phyloP scores from a whole-genome alignment of 495 filamentous ascomycete species.

The Penicillium cosmopolitanum region DNA sequence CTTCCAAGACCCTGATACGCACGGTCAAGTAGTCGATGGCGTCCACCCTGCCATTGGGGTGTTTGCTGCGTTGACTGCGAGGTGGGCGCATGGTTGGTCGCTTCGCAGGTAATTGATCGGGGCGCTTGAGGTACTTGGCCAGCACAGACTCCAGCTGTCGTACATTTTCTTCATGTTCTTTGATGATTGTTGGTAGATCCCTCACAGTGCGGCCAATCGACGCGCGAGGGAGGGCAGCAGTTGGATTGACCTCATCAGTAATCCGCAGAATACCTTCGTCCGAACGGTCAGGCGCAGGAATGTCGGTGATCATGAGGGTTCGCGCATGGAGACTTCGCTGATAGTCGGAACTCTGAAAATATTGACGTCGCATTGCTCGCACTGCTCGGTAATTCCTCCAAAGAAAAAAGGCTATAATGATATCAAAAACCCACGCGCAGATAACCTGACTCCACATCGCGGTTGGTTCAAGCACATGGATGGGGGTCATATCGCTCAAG shows the following conservation, averaged over 20 bases:
- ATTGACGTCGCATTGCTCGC: slow-evolving; percentile 67
- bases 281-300: slow-evolving; percentile 69
- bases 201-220: slow-evolving; percentile 91
- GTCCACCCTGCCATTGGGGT: slow-evolving; percentile 66
- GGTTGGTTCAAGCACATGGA: slow-evolving; percentile 42
- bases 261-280: slow-evolving; percentile 87
- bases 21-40: slow-evolving; percentile 92
- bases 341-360: slow-evolving; percentile 88
- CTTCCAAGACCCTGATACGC: slow-evolving; percentile 80
- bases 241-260: slow-evolving; percentile 74
- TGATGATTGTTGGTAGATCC: slow-evolving; percentile 79
- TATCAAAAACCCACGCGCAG: slow-evolving; percentile 77
- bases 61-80: slow-evolving; percentile 61
- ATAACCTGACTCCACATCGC: slow-evolving; percentile 80
- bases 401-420: slow-evolving; percentile 75
- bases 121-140: slow-evolving; percentile 88
- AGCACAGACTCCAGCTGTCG: slow-evolving; percentile 79
- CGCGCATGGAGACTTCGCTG: slow-evolving; percentile 85
- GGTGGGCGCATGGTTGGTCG: slow-evolving; percentile 79
- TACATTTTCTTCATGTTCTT: slow-evolving; percentile 80
- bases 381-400: slow-evolving; percentile 89
- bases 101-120: slow-evolving; percentile 75
- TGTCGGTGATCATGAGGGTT: slow-evolving; percentile 90
- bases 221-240: slow-evolving; percentile 73
- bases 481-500: slow-evolving; percentile 59